phyloP scores from a whole-genome alignment of 2,329 filamentous ascomycete genomes.

The Lachnellula arida region DNA sequence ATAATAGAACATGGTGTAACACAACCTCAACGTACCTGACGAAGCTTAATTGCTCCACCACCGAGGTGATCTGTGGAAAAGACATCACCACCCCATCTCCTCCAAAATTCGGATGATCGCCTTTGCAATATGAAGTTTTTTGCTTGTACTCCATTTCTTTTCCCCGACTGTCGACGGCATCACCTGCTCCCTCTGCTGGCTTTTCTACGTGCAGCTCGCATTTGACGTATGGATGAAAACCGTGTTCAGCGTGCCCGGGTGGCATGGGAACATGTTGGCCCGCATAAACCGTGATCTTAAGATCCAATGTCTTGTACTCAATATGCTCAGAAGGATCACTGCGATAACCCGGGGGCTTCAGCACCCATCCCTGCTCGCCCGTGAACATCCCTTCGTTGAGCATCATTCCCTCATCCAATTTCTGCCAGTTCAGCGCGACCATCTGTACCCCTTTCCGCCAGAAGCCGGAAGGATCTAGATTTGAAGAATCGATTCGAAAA shows the following conservation, averaged over 20 bases:
- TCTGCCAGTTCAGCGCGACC: constrained; percentile 92
- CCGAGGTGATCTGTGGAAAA: constrained; percentile 52
- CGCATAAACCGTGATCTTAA: constrained; percentile 69
- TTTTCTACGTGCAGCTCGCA: constrained; percentile 78
- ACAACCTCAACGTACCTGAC: constrained; percentile 51
- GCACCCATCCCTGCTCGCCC: constrained; percentile 74
- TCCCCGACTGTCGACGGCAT: constrained; percentile 39
- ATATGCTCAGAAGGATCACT: constrained; percentile 31
- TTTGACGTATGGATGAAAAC: constrained; percentile 70
- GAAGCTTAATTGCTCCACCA: constrained; percentile 68
- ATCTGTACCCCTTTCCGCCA: constrained; percentile 90
- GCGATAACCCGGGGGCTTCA: constrained; percentile 76
- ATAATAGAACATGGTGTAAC: constrained; percentile 6
- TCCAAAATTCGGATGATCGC: constrained; percentile 61
- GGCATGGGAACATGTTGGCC: constrained; percentile 73
- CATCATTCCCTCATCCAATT: constrained; percentile 90
- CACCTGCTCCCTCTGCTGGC: constrained; percentile 33
- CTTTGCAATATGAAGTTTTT: constrained; percentile 50
- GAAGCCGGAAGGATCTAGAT: constrained; percentile 77
- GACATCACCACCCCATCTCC: constrained; percentile 46
- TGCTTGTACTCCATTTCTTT: constrained; percentile 57
- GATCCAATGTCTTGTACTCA: constrained; percentile 52
- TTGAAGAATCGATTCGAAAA: constrained; percentile 76
- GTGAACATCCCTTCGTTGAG: constrained; percentile 90
- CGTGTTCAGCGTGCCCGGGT: constrained; percentile 40